These are phyloP conservation scores for Acacia crassicarpa DNA, from an alignment of 306 rosid genomes.

Conservation along the genomic window DNA sequence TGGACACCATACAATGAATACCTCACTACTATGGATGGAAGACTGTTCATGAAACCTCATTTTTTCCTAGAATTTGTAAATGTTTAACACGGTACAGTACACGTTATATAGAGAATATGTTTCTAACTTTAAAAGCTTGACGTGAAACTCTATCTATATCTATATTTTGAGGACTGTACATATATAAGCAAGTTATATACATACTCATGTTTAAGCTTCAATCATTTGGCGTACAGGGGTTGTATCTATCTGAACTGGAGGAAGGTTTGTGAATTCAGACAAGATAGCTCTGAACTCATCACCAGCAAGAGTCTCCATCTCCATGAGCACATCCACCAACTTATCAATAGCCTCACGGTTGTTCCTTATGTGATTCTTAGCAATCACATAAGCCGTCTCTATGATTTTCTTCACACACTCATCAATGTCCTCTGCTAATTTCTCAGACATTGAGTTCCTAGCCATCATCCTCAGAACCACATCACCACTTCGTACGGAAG, in stretches of 20 bases:
- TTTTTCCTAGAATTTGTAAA: too few species aligned
- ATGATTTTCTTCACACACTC: slow-evolving; percentile 42
- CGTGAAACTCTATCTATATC: not conserved
- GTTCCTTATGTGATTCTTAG: slow-evolving; percentile 58
- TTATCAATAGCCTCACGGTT: slow-evolving; percentile 68
- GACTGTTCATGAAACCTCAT: too few species aligned
- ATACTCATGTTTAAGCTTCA: slow-evolving; percentile 31
- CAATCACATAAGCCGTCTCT: slow-evolving; percentile 59
- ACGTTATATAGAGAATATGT: not conserved
- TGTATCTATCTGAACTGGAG: slow-evolving; percentile 34
- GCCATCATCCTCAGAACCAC: slow-evolving; percentile 74
- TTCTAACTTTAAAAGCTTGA: not conserved
- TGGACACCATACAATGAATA: too few species aligned
- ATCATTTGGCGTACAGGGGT: slow-evolving; percentile 44
- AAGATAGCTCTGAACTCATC: slow-evolving; percentile 73
- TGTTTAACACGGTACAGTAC: not conserved
- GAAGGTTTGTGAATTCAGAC: slow-evolving; percentile 51
- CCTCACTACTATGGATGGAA: too few species aligned
- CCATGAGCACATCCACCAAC: slow-evolving; percentile 62
- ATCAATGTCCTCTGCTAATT: slow-evolving; percentile 73
- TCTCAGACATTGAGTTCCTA: slow-evolving; percentile 73
- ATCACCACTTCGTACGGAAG: slow-evolving; percentile 55
- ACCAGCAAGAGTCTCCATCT: slow-evolving; percentile 63
- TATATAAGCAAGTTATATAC: not conserved
- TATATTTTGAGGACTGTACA: not conserved